These are phyloP conservation scores for Fistulinella prunicolor DNA, from an alignment of 768 basidiomycete species.

Conservation along the genomic window DNA sequence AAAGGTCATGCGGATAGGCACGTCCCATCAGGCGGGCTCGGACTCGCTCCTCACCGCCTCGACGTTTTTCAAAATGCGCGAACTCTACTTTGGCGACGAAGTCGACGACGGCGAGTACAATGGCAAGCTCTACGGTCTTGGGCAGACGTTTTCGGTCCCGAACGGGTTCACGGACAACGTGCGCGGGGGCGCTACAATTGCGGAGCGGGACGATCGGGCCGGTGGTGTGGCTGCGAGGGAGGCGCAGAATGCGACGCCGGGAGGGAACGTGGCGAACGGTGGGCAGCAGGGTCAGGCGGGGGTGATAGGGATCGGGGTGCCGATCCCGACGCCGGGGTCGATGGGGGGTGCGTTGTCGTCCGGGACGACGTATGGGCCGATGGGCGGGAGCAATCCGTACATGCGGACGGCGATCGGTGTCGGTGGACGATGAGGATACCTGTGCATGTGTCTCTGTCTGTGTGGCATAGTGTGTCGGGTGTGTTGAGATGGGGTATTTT, in stretches of 20 bases:
- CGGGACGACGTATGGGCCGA: slow-evolving; percentile 55
- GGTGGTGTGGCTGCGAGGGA: slow-evolving; percentile 25
- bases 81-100: slow-evolving; percentile 87
- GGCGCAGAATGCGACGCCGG: slow-evolving; percentile 62
- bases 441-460: too few relatives aligned
- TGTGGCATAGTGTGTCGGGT: too few relatives aligned
- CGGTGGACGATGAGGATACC: slow-evolving; percentile 44
- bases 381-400: slow-evolving; percentile 60
- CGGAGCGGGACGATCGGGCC: slow-evolving; percentile 70
- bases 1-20: slow-evolving; percentile 84
- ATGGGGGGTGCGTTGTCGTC: slow-evolving; percentile 42
- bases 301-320: slow-evolving; percentile 45
- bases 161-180: slow-evolving; percentile 66
- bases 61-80: slow-evolving; percentile 95
- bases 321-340: slow-evolving; percentile 37
- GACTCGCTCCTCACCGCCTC: slow-evolving; percentile 91
- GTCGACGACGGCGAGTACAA: slow-evolving; percentile 82
- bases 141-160: slow-evolving; percentile 67
- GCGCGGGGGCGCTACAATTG: slow-evolving; percentile 75
- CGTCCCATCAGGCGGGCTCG: slow-evolving; percentile 95
- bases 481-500: not conserved
- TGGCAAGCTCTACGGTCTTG: slow-evolving; percentile 80
- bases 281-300: slow-evolving; percentile 27
- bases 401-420: slow-evolving; percentile 59
- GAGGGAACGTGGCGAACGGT: slow-evolving; percentile 34